phyloP scores from a whole-genome alignment of 148 eudicot species.

The Rheum nobile region DNA sequence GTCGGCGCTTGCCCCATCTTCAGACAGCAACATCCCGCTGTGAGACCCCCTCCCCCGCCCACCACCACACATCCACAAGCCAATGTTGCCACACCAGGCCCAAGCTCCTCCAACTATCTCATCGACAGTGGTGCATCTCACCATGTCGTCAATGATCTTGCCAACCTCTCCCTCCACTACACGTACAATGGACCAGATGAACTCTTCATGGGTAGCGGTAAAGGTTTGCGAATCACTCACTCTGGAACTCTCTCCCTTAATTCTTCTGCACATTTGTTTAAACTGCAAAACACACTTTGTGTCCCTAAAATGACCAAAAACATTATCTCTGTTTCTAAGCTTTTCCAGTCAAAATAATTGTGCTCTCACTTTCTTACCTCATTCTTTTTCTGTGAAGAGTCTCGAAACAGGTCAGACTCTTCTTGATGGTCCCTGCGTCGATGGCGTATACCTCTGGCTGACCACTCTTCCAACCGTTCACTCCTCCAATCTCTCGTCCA shows the following conservation, averaged over 20 bases:
- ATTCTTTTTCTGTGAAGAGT: too few species aligned
- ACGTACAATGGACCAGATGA: not conserved
- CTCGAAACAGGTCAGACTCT: too few species aligned
- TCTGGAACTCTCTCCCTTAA: constrained; percentile 1
- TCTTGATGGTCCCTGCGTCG: not conserved
- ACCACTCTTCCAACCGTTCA: not conserved
- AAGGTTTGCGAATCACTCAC: not conserved
- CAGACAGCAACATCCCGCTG: too few species aligned
- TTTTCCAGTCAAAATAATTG: too few species aligned
- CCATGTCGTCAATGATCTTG: not conserved
- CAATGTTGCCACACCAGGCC: too few species aligned
- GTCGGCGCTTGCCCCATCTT: too few species aligned
- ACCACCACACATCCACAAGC: too few species aligned
- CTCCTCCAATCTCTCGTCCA: not conserved
- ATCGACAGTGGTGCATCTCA: not conserved
- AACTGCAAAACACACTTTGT: not conserved
- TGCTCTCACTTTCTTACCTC: too few species aligned
- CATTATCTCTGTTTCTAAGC: too few species aligned
- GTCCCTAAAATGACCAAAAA: not conserved
- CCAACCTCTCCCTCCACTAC: not conserved
- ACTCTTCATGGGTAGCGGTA: too few species aligned
- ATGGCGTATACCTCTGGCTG: not conserved
- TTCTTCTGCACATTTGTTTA: not conserved
- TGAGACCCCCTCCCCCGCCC: too few species aligned
- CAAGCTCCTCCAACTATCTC: too few species aligned